A percentile compares a stretch with the other conserved stretches of the same genome.
Evolutionary conservation across 179 eudicot species (phyloP).

Genomic region (Beta corolliflora): DNA sequence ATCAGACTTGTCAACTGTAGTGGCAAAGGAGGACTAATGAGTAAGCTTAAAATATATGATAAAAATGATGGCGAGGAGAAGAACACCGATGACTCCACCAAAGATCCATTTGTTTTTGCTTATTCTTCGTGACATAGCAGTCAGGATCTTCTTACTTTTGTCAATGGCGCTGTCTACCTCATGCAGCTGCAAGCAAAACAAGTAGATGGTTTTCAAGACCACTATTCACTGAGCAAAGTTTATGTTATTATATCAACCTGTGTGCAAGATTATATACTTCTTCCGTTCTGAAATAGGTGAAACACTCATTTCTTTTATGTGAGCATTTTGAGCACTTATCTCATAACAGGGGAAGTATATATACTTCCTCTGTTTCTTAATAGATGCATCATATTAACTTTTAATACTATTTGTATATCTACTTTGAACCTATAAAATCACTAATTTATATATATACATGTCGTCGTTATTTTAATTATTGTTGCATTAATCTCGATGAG

Average conservation of each 20-base stretch:
- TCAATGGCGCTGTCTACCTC: slow-evolving; percentile 90
- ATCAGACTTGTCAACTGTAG: slow-evolving; percentile 10
- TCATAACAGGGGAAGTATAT: no score
- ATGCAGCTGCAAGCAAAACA: slow-evolving; percentile 61
- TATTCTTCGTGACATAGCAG: slow-evolving; percentile 78
- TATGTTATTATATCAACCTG: no score
- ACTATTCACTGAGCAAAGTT: slow-evolving; percentile 1
- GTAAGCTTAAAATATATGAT: slow-evolving; percentile 68
- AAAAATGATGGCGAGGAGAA: slow-evolving; percentile 66
- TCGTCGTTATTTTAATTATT: no score
- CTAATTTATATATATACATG: no score
- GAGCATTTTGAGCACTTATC: no score
- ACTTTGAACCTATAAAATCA: no score
- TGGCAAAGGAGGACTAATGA: slow-evolving; percentile 25
- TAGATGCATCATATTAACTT: no score
- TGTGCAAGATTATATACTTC: background rate
- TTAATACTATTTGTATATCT: no score
- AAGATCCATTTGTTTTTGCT: slow-evolving; percentile 86
- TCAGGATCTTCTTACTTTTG: slow-evolving; percentile 84
- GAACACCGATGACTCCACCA: slow-evolving; percentile 73
- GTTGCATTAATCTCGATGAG: no score
- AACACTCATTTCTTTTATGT: no score
- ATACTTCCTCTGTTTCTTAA: no score
- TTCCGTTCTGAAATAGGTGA: no score
- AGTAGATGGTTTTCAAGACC: background rate